These are phyloP conservation scores for Staphylotrichum tortipilum DNA, from an alignment of 495 filamentous ascomycete genomes.

Conservation along the genomic window DNA sequence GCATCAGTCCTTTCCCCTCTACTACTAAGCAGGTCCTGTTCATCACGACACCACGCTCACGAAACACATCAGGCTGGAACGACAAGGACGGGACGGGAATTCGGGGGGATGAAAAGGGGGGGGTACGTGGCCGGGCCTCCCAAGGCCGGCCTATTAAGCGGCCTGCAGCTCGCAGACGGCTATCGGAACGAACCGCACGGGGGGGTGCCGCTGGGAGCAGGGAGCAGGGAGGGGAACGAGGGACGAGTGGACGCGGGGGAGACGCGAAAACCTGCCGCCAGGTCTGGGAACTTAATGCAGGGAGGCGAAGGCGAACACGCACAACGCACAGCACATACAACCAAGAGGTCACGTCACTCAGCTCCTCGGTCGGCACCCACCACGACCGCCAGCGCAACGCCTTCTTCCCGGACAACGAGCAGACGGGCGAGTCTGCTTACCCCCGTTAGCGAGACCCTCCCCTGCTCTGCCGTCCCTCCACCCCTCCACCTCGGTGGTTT, in stretches of 20 bases:
- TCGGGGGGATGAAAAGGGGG: neutral
- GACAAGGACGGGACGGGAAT: conserved; percentile 4
- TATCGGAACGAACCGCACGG: conserved; percentile 18
- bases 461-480: neutral
- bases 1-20: neutral
- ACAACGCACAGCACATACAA: neutral
- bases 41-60: neutral
- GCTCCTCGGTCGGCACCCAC: neutral
- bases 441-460: no score
- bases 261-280: no score
- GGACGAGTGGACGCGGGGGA: no score
- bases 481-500: no score
- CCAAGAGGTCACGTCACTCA: conserved; percentile 7
- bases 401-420: neutral
- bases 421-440: neutral
- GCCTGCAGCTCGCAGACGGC: conserved; percentile 20
- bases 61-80: neutral
- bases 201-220: conserved; percentile 1
- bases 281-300: conserved; percentile 1
- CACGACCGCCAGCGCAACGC: neutral
- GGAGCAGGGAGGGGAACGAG: neutral
- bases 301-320: neutral
- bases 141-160: conserved; percentile 8
- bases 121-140: conserved; percentile 3
- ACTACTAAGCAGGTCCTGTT: no score